Evolutionary conservation across 163 green algal genomes (phyloP), one percentile per base, ranked within the genome.

Genomic region (Coccomyxa subellipsoidea): DNA sequence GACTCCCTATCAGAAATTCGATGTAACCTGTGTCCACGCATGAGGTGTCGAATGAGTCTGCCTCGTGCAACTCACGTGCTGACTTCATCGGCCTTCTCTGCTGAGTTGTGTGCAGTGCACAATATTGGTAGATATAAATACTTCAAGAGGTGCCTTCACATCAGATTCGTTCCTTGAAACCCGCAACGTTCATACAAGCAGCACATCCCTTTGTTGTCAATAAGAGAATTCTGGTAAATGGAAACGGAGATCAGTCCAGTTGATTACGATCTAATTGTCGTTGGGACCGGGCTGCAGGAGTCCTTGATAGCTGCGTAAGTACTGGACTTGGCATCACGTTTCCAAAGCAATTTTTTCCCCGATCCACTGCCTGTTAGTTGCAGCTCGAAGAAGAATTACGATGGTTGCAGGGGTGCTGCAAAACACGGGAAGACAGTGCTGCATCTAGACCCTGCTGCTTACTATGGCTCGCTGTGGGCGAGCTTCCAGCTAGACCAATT

Each of bases 401-500:
- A 7, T 31, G 25, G 35, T 0, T 77, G 78, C 87, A 94, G 90
- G 21, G 83, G 85, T 47, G 85, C 90, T 6, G 83, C 93, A 37
- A 88, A 88, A 38, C 81, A 81, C 31, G 93, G 92, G 10, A 90
- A 89, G 59, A 88, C 40, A 2, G 93, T 96, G 29, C 83, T 96
- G 76, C 93, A 96, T 80, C 70, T 96, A 34, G 93, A 96, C 78
- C 54, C 75, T 0, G 53, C 80, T 12, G 70, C 69, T 6, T 35
- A 85, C 31, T 96, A 96, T 77, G 93, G 93, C 21, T 87, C 86
- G 29, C 75, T 83, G 10, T 96, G 92, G 92, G 78, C 84, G 31
- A 87, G 82, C 40, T 80, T 93, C 23, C 66, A 38, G 18, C 76
- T 92, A 15, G 78, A 86, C 36, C 80, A 87, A 8, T 81, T 87